These are phyloP conservation scores for Fagopyrum esculentum DNA, from an alignment of 148 eudicot genomes.

Conservation along the genomic window DNA sequence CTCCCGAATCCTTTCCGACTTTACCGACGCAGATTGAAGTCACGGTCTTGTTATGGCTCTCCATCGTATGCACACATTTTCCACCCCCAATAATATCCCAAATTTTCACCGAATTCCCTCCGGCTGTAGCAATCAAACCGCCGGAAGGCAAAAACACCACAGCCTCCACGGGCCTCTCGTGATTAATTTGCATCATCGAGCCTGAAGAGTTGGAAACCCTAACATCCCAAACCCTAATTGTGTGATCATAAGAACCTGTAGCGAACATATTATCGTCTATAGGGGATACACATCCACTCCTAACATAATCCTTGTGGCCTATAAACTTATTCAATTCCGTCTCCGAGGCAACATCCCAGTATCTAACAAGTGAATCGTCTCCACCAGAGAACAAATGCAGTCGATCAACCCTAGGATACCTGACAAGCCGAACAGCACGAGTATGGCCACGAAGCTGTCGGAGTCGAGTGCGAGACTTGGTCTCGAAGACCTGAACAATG, in stretches of 20 bases:
- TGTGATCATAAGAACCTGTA: constrained; percentile 81
- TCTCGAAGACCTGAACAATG: constrained; percentile 50
- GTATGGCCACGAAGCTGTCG: constrained; percentile 47
- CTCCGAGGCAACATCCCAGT: constrained; percentile 74
- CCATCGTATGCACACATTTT: constrained; percentile 59
- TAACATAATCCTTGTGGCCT: constrained; percentile 86
- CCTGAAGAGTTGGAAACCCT: constrained; percentile 30
- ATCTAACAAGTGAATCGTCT: constrained; percentile 65
- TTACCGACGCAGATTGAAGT: constrained; percentile 77
- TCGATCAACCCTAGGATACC: constrained; percentile 52
- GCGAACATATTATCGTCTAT: constrained; percentile 67
- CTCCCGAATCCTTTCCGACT: constrained; percentile 48
- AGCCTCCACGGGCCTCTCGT: constrained; percentile 75
- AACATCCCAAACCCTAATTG: constrained; percentile 83
- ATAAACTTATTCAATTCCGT: constrained; percentile 25
- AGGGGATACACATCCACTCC: constrained; percentile 55
- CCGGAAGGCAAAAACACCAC: constrained; percentile 79
- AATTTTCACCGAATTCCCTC: constrained; percentile 78
- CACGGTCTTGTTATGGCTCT: constrained; percentile 84
- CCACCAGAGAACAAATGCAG: constrained; percentile 65
- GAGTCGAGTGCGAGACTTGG: constrained; percentile 43
- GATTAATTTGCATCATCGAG: constrained; percentile 51
- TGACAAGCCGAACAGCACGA: constrained; percentile 47
- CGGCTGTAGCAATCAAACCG: constrained; percentile 71
- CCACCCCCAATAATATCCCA: constrained; percentile 98